Conservation (phyloP, 2,329 filamentous ascomycete genomes). For the Scedosporium apiospermum region DNA sequence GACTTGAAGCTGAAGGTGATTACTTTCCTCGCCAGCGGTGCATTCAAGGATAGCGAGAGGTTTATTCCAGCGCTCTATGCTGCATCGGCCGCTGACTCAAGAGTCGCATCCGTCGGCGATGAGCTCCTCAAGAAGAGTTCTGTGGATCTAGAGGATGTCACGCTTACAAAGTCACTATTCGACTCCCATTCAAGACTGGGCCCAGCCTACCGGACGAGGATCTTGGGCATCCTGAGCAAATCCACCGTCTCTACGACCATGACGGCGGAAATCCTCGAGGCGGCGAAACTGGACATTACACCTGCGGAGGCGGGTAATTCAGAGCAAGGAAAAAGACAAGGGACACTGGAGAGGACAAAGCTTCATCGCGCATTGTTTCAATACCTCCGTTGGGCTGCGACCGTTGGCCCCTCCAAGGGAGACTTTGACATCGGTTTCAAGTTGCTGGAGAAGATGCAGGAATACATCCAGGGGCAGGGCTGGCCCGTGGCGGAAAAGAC, state of each 20-base stretch:
- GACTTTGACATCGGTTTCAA: conserved; percentile 59
- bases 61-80: conserved; percentile 79
- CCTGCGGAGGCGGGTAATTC: conserved; percentile 12
- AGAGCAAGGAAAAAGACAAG: conserved; percentile 28
- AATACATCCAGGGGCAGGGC: conserved; percentile 70
- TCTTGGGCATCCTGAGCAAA: conserved; percentile 66
- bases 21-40: conserved; percentile 69
- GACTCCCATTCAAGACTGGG: conserved; percentile 63
- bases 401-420: conserved; percentile 50
- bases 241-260: conserved; percentile 66
- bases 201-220: conserved; percentile 65
- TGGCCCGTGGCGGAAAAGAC: conserved; percentile 63
- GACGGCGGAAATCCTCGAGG: conserved; percentile 54
- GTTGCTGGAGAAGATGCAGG: conserved; percentile 58
- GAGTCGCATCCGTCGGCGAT: conserved; percentile 75
- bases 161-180: conserved; percentile 58
- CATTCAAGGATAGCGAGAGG: conserved; percentile 75
- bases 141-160: conserved; percentile 61
- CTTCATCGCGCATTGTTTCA: conserved; percentile 75
- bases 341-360: conserved; percentile 60
- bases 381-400: conserved; percentile 79
- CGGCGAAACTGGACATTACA: conserved; percentile 46
- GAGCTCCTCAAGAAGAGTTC: conserved; percentile 76
- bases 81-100: conserved; percentile 70
- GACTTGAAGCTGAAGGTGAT: conserved; percentile 49